Evolutionary conservation across 352 stramenopile species (phyloP), one percentile per base, ranked within the genome.

Genomic region (Pythium myriotylum): DNA sequence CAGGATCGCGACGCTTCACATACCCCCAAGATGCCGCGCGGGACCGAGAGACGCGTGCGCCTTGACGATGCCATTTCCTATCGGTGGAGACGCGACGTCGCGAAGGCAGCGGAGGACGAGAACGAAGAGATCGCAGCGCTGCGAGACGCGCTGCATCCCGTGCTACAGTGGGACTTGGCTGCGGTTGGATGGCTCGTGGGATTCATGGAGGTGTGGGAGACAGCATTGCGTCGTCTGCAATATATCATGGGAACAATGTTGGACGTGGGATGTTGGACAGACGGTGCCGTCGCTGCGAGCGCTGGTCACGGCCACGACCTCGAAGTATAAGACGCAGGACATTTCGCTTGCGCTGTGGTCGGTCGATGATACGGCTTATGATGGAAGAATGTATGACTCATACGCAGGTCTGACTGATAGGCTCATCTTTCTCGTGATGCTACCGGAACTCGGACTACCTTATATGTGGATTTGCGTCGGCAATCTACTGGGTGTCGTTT

Each of bases 281-380:
- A 22, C 54, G 37, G 65, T 42, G 14, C 71, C 68, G 19, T 77
- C 62, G 62, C 54, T 91, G 20, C 57, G 65, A n/a, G 47, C 50
- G 14, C 33, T 85, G 2, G 67, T 91, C 37, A 59, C 76, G n/a
- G 60, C 69, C 10, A 86, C 80, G 33, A 84, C 77, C 14, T 91
- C 81, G 59, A 78, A 68, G 3, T 67, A 65, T 20, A 74, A 80
- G 27, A 81, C 74, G 2, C 80, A 87, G 23, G 81, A 90, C 54
- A 71, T 88, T 43, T 89, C 81, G 47, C 55, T 91, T 35, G 39
- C 80, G 41, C 67, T 91, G 26, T 92, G 84, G 83, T 88, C 19
- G 43, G 64, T 10, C 29, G 5, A 35, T 35, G 5, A 10, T 35
- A 10, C 5, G 5, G 29, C 10, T 35, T 35, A 35, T 35, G 29